Evolutionary conservation across 2,329 filamentous ascomycete species (phyloP).

Genomic region (Lecanicillium sp.): DNA sequence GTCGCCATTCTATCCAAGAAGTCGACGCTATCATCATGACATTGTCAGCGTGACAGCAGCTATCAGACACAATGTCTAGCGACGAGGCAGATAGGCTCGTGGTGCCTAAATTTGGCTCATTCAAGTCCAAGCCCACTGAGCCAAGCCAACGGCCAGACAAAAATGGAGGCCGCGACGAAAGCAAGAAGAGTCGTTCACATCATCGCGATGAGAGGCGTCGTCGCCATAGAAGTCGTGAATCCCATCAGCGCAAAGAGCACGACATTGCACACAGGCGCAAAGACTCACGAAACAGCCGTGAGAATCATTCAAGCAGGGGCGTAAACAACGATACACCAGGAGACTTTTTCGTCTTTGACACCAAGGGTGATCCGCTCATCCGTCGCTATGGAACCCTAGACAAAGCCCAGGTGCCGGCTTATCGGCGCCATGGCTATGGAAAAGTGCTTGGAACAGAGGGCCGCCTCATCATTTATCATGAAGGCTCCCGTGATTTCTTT

Average conservation of each 20-base stretch:
- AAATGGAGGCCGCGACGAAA: constrained; percentile 11
- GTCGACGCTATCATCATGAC: background rate
- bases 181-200: constrained; percentile 6
- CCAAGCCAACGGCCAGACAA: constrained; percentile 29
- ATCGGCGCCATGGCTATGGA: constrained; percentile 61
- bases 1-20: background rate
- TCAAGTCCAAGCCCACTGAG: constrained; percentile 36
- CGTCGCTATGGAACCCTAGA: constrained; percentile 66
- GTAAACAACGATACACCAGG: constrained; percentile 3
- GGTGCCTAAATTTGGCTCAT: constrained; percentile 68
- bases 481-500: constrained; percentile 49
- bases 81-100: constrained; percentile 16
- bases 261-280: constrained; percentile 1
- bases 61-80: constrained; percentile 16
- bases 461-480: constrained; percentile 57
- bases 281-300: background rate
- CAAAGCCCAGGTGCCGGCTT: constrained; percentile 61
- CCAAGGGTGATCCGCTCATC: constrained; percentile 68
- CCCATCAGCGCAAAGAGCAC: constrained; percentile 12
- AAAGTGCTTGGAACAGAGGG: constrained; percentile 58
- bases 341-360: constrained; percentile 53
- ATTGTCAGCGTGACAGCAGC: background rate
- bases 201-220: constrained; percentile 9
- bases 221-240: constrained; percentile 11
- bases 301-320: constrained; percentile 3